These are phyloP conservation scores for Volvox reticuliferus DNA, from an alignment of 139 green algal genomes.

Conservation along the genomic window DNA sequence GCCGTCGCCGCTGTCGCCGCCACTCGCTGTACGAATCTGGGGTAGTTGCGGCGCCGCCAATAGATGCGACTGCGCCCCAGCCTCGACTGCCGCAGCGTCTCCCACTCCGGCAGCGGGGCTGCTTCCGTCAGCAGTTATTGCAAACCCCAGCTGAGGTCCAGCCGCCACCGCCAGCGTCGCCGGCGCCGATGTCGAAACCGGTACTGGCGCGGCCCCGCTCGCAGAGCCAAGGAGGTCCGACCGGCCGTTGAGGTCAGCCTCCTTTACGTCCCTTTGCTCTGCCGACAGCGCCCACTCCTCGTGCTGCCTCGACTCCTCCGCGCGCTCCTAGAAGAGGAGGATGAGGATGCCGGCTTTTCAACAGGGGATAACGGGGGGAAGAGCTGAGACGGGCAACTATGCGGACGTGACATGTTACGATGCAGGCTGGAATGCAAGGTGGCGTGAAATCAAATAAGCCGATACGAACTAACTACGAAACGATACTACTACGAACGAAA, in stretches of 20 bases:
- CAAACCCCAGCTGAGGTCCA: not conserved
- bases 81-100: not conserved
- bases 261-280: not conserved
- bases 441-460: too few species aligned
- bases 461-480: too few species aligned
- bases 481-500: too few species aligned
- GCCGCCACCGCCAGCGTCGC: not conserved
- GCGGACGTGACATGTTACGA: too few species aligned
- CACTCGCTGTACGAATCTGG: not conserved
- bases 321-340: conserved; percentile 2
- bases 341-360: too few species aligned
- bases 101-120: not conserved
- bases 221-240: not conserved
- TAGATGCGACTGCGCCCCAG: not conserved
- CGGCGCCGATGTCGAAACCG: not conserved
- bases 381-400: too few species aligned
- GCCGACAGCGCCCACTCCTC: conserved; percentile 28
- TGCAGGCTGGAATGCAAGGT: too few species aligned
- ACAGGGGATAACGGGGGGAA: too few species aligned
- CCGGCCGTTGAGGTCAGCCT: not conserved
- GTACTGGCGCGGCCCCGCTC: not conserved
- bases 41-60: not conserved
- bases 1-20: not conserved
- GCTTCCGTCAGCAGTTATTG: not conserved
- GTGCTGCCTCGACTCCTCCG: conserved; percentile 35